Conservation (phyloP, 192 early-diverging fungal species). For the Dispira simplex region DNA sequence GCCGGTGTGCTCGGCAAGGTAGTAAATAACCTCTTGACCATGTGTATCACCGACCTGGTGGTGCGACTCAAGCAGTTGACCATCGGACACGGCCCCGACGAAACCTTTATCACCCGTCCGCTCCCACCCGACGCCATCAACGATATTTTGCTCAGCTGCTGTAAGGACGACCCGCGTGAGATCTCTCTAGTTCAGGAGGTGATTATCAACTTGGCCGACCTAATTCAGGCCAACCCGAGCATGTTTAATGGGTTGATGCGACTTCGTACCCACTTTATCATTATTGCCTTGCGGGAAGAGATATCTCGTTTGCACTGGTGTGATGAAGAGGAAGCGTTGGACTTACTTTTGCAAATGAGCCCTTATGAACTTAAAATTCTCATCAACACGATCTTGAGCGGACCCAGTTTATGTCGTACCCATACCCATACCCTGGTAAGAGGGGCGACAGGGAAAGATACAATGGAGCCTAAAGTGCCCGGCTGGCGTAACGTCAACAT, state of each 20-base stretch:
- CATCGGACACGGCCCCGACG: conserved; percentile 48
- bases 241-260: conserved; percentile 75
- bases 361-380: conserved; percentile 69
- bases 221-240: conserved; percentile 43
- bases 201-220: conserved; percentile 57
- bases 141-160: conserved; percentile 40
- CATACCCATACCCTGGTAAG: conserved; percentile 1
- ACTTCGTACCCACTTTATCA: conserved; percentile 64
- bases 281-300: conserved; percentile 78
- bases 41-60: conserved; percentile 65
- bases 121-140: conserved; percentile 49
- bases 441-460: background rate
- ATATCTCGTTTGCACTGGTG: conserved; percentile 56
- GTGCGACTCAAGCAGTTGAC: conserved; percentile 63
- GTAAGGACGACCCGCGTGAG: conserved; percentile 64
- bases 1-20: conserved; percentile 59
- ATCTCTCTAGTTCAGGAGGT: conserved; percentile 73
- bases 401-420: conserved; percentile 25
- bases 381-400: conserved; percentile 53
- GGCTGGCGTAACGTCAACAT: conserved; percentile 11
- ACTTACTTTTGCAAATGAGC: conserved; percentile 54
- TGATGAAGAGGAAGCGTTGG: conserved; percentile 64
- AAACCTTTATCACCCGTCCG: conserved; percentile 52
- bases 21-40: conserved; percentile 51
- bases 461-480: background rate